phyloP scores from a whole-genome alignment of 192 early-diverging fungal genomes.

The Dissophora globulifera region DNA sequence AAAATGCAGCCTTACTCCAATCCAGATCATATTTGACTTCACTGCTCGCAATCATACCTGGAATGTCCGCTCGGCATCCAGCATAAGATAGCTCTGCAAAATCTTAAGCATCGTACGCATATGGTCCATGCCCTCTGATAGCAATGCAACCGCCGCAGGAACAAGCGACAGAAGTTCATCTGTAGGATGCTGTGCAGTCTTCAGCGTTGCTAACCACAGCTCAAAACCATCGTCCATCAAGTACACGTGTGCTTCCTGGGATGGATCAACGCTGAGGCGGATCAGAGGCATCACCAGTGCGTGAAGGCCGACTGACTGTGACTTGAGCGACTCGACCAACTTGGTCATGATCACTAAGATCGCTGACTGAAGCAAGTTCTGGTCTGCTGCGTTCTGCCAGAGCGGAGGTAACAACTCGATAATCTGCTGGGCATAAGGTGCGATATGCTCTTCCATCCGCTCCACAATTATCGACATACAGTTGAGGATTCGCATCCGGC shows the following conservation, averaged over 20 bases:
- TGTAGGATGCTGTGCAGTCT: slow-evolving; percentile 68
- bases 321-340: slow-evolving; percentile 76
- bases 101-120: slow-evolving; percentile 80
- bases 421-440: slow-evolving; percentile 76
- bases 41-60: slow-evolving; percentile 56
- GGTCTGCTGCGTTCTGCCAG: slow-evolving; percentile 79
- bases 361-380: slow-evolving; percentile 83
- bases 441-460: slow-evolving; percentile 81
- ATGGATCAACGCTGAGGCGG: slow-evolving; percentile 75
- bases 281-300: slow-evolving; percentile 81
- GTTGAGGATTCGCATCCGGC: slow-evolving; percentile 76
- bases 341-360: slow-evolving; percentile 83
- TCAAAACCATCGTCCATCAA: slow-evolving; percentile 93
- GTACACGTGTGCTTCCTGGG: slow-evolving; percentile 78
- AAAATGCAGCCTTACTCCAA: too few relatives aligned
- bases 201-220: slow-evolving; percentile 85
- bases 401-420: slow-evolving; percentile 80
- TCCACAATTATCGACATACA: slow-evolving; percentile 81
- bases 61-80: slow-evolving; percentile 65
- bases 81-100: slow-evolving; percentile 86
- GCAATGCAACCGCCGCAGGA: slow-evolving; percentile 66
- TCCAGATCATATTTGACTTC: too few relatives aligned
- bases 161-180: slow-evolving; percentile 69
- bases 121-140: slow-evolving; percentile 82
- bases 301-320: slow-evolving; percentile 77